Base-by-base conservation (phyloP, 1,139 yeast species). In the Hanseniaspora uvarum region DNA sequence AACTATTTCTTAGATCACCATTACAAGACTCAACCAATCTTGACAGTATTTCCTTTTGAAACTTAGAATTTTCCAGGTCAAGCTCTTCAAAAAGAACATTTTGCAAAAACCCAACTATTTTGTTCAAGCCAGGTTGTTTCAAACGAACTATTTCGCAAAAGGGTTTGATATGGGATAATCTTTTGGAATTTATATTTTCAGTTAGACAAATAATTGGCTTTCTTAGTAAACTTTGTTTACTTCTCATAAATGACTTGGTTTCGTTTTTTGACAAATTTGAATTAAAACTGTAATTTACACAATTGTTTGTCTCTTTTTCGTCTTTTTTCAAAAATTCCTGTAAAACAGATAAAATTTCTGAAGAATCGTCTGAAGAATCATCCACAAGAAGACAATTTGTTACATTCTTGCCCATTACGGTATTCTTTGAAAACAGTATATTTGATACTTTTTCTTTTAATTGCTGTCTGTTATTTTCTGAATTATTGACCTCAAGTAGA, bases 131-230 rank as follows among this genome's bases (percentile, higher is more conserved):
- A 0, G 94, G 83, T 56, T 79, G 79, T 58, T 73, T 75, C 63
- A 88, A 83, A 14, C 77, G 67, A 2, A 92, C 74, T 6, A 85
- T 71, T 61, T 89, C 96, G 58, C 92, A 79, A 55, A 76, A 70
- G 0, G 83, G 83, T 58, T 94, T 77, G 57, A 92, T 69, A 57
- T 79, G 80, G 54, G 88, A 94, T 69, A 92, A 72, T 5, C 86
- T 76, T 4, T 79, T 76, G 1, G 86, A 77, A 64, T 84, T 89
- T 0, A 83, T 75, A 63, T 92, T 95, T 65, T 92, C 92, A 64
- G 97, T 94, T 56, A 92, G 79, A 50, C 95, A 92, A 54, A 92
- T 86, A 21, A 92, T 87, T 0, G 98, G 98, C 59, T 98, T 73
- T 60, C 76, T 72, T 47, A 89, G 68, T 4, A 81, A 68, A 43